Percentiles rank a stretch among this genome's conserved stretches.
Conservation (phyloP, 192 early-diverging fungal genomes). For the Coemansia sp. region DNA sequence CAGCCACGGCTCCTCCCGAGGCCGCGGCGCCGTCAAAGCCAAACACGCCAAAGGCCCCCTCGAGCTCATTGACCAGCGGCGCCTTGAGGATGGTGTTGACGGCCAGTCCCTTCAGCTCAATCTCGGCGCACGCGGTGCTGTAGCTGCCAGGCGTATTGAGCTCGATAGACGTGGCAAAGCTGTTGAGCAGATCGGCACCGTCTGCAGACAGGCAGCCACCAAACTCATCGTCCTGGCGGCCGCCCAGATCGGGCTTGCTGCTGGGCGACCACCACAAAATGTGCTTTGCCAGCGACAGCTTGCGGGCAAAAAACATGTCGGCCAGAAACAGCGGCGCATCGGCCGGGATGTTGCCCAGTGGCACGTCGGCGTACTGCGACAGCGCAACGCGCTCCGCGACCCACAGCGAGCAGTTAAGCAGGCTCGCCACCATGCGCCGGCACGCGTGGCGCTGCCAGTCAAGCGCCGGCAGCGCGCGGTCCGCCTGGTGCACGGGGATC, state of each 20-base stretch:
- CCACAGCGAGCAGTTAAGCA: conserved; percentile 70
- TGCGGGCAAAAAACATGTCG: conserved; percentile 81
- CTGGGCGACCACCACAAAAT: conserved; percentile 88
- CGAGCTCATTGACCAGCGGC: conserved; percentile 71
- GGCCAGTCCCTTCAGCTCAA: conserved; percentile 74
- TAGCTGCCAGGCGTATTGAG: conserved; percentile 75
- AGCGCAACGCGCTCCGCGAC: conserved; percentile 68
- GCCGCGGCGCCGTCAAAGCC: conserved; percentile 22
- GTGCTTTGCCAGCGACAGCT: conserved; percentile 71
- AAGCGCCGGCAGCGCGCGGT: conserved; percentile 69
- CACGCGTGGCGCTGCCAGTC: conserved; percentile 77
- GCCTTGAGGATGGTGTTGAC: conserved; percentile 80
- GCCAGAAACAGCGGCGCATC: conserved; percentile 78
- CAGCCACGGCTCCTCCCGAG: background rate
- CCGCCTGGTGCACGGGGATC: conserved; percentile 66
- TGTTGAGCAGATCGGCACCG: background rate
- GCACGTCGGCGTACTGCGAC: conserved; percentile 78
- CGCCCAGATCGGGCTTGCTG: conserved; percentile 80
- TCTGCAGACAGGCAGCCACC: background rate
- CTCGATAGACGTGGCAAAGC: conserved; percentile 50
- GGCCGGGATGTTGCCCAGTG: conserved; percentile 81
- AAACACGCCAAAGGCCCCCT: conserved; percentile 56
- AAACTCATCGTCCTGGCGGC: conserved; percentile 55
- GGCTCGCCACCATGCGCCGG: conserved; percentile 70
- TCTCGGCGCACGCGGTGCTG: conserved; percentile 75